Percentiles rank a stretch among this genome's conserved stretches.
phyloP scores from a whole-genome alignment of 257 asterid species.

The Capsicum chinense region DNA sequence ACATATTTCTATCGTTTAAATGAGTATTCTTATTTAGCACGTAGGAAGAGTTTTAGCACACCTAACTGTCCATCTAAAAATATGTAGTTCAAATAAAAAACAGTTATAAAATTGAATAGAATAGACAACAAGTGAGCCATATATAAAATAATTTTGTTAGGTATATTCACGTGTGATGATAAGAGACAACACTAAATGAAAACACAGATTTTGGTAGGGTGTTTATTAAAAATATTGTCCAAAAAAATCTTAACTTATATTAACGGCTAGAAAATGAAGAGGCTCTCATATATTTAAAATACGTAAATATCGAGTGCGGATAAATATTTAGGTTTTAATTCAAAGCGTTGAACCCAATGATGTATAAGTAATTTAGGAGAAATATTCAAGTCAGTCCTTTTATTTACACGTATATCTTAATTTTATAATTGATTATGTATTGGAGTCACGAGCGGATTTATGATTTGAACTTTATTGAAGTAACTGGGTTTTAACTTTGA shows the following conservation, averaged over 20 bases:
- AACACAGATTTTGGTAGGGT: slow-evolving; percentile 16
- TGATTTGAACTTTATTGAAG: no score
- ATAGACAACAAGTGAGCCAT: slow-evolving; percentile 3
- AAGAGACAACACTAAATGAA: background rate
- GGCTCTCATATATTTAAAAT: background rate
- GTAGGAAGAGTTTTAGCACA: no score
- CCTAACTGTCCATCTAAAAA: background rate
- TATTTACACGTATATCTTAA: no score
- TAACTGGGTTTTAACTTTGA: no score
- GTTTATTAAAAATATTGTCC: slow-evolving; percentile 17
- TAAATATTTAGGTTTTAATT: background rate
- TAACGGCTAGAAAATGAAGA: background rate
- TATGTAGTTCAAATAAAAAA: background rate
- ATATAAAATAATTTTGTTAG: background rate
- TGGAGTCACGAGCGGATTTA: no score
- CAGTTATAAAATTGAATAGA: background rate
- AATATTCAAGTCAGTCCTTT: no score
- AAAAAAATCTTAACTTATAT: background rate
- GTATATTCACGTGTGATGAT: slow-evolving; percentile 20
- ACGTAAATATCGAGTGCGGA: background rate
- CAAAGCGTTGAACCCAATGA: no score
- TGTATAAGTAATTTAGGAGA: background rate
- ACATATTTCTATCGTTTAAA: no score
- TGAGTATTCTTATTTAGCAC: no score
- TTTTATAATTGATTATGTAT: no score